phyloP scores from a whole-genome alignment of 2,329 filamentous ascomycete species.

The Lachnellula arida region DNA sequence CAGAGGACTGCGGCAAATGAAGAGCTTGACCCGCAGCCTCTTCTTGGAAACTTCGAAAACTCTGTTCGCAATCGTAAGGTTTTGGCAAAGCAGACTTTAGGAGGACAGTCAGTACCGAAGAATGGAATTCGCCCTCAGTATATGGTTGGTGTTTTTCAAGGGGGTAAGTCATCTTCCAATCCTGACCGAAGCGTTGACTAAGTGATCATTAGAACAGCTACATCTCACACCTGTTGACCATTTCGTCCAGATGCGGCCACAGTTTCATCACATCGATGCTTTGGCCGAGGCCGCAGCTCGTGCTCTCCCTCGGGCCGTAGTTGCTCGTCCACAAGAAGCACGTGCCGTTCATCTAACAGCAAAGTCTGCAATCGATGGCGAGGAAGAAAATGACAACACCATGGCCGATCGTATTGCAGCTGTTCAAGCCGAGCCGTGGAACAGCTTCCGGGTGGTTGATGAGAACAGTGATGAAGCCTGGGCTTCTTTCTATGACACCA shows the following conservation, averaged over 20 bases:
- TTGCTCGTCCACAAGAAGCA: constrained; percentile 43
- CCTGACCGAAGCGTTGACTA: neutral
- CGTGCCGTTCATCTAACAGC: constrained; percentile 83
- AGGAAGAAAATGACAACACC: constrained; percentile 60
- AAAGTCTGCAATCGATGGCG: constrained; percentile 68
- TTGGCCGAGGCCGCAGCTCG: constrained; percentile 57
- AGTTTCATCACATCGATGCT: constrained; percentile 91
- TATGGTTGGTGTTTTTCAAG: constrained; percentile 88
- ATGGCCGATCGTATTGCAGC: constrained; percentile 70
- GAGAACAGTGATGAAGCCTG: constrained; percentile 74
- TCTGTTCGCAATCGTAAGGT: constrained; percentile 67
- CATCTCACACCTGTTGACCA: constrained; percentile 81
- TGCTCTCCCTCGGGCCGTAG: constrained; percentile 29
- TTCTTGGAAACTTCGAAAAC: constrained; percentile 56
- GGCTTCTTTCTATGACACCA: constrained; percentile 67
- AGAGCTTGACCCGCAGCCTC: constrained; percentile 37
- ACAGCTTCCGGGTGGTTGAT: constrained; percentile 71
- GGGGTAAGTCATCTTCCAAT: constrained; percentile 49
- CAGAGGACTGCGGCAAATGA: constrained; percentile 42
- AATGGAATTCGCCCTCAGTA: constrained; percentile 61
- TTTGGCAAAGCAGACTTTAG: constrained; percentile 75
- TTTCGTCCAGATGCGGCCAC: constrained; percentile 82
- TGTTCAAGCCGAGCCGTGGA: constrained; percentile 82
- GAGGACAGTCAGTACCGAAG: constrained; percentile 69
- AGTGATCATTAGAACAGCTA: constrained; percentile 59